A percentile compares a stretch with the other conserved stretches of the same genome.
These are phyloP conservation scores for Aspergillus carbonarius DNA, from an alignment of 2,329 filamentous ascomycete species.

Conservation along the genomic window DNA sequence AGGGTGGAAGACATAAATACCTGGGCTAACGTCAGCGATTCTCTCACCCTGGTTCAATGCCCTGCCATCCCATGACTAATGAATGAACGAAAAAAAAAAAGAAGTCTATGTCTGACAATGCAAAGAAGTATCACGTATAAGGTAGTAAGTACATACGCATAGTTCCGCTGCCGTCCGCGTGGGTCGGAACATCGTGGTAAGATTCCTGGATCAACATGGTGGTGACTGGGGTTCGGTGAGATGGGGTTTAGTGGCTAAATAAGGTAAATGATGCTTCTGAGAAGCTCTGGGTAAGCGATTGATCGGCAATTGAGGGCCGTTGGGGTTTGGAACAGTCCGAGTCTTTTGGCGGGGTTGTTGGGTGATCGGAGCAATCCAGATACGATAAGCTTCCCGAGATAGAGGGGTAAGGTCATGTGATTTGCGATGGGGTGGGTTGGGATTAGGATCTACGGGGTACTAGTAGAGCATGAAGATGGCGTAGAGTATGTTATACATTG, in stretches of 20 bases:
- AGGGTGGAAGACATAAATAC: constrained; percentile 87
- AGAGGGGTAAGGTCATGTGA: background rate
- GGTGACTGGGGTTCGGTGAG: background rate
- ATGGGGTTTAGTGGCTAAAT: background rate
- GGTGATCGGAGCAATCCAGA: background rate
- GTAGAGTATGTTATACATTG: background rate
- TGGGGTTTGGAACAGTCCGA: too few relatives aligned
- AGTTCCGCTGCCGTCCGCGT: constrained; percentile 36
- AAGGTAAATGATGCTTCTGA: too few relatives aligned
- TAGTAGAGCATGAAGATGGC: background rate
- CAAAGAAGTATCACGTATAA: background rate
- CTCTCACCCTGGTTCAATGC: background rate
- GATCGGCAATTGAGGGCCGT: background rate
- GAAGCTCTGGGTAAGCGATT: background rate
- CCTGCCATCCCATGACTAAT: background rate
- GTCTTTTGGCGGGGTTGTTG: constrained; percentile 1
- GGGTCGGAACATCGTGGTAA: constrained; percentile 38
- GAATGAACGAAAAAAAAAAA: background rate
- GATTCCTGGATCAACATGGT: constrained; percentile 40
- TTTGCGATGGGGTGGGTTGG: background rate
- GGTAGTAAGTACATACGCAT: constrained; percentile 34
- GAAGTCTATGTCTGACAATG: background rate
- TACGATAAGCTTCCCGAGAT: background rate
- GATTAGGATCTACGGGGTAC: background rate
- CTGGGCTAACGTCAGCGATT: constrained; percentile 47